Percentiles rank a stretch among this genome's conserved stretches.
Evolutionary conservation across 805 yeast species (phyloP).

Genomic region (Nakazawaea ambrosiae): DNA sequence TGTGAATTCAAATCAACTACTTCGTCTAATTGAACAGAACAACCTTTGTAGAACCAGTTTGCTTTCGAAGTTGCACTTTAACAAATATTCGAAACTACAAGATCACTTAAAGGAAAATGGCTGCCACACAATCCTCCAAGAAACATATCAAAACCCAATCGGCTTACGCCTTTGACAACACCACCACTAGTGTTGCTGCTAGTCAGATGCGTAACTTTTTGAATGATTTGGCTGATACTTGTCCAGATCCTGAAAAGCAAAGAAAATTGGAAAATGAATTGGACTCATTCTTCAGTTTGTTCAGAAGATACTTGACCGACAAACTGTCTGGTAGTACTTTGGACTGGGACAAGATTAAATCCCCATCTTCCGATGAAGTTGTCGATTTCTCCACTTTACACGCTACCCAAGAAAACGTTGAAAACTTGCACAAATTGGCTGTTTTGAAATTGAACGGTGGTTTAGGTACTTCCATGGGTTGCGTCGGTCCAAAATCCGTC

Average conservation of each 20-base stretch:
- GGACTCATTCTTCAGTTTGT: constrained; percentile 91
- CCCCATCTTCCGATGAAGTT: constrained; percentile 87
- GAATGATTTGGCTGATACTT: constrained; percentile 83
- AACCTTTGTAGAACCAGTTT: no score
- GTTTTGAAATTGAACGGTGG: constrained; percentile 98
- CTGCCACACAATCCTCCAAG: constrained; percentile 25
- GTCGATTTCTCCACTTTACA: constrained; percentile 60
- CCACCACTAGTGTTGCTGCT: constrained; percentile 92
- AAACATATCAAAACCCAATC: constrained; percentile 69
- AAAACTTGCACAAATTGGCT: constrained; percentile 74
- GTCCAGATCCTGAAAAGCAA: constrained; percentile 41
- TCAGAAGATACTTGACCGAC: constrained; percentile 86
- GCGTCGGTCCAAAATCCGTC: constrained; percentile 97
- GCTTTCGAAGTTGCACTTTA: no score
- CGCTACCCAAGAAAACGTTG: constrained; percentile 26
- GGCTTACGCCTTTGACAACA: constrained; percentile 87
- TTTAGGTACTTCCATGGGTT: constrained; percentile 98
- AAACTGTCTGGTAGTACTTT: constrained; percentile 79
- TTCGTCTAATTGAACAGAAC: no score
- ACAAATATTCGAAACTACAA: no score
- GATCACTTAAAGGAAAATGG: no score
- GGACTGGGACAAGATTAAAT: constrained; percentile 93
- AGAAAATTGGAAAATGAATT: constrained; percentile 76
- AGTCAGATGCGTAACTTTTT: constrained; percentile 96
- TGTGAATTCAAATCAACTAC: no score